Conservation (phyloP, 768 basidiomycete species). For the Mycena crocata region DNA sequence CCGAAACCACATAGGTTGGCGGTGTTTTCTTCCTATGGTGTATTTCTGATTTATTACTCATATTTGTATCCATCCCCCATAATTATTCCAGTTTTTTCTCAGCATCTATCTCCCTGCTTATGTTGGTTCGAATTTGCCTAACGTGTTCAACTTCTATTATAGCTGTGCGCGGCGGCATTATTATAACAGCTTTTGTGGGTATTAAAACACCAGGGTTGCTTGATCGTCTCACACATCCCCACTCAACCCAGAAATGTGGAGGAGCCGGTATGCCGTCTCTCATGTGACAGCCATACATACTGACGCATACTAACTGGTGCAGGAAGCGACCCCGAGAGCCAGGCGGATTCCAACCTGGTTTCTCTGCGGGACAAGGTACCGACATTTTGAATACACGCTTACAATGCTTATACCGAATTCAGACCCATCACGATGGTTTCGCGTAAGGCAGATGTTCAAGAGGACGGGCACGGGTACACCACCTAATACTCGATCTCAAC, state of each 20-base stretch:
- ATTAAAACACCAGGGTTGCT: background rate
- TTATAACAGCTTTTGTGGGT: background rate
- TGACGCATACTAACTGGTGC: background rate
- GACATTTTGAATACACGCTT: too few relatives aligned
- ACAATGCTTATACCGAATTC: too few relatives aligned
- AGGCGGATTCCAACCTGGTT: background rate
- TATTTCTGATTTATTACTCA: constrained; percentile 16
- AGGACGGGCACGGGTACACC: background rate
- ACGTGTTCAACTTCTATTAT: background rate
- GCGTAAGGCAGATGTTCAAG: background rate
- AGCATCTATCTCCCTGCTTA: background rate
- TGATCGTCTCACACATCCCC: background rate
- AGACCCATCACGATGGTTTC: too few relatives aligned
- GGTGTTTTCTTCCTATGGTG: background rate
- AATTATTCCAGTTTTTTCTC: background rate
- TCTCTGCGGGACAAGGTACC: background rate
- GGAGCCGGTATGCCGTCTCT: background rate
- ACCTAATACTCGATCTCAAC: background rate
- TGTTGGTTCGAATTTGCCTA: background rate
- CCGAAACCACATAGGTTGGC: constrained; percentile 8
- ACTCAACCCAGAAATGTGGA: background rate
- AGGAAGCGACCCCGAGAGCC: constrained; percentile 1
- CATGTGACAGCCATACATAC: background rate
- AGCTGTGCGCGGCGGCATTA: too few relatives aligned
- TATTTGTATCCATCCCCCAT: constrained; percentile 6